phyloP scores from a whole-genome alignment of 768 basidiomycete species.

The Grammothele lineata region DNA sequence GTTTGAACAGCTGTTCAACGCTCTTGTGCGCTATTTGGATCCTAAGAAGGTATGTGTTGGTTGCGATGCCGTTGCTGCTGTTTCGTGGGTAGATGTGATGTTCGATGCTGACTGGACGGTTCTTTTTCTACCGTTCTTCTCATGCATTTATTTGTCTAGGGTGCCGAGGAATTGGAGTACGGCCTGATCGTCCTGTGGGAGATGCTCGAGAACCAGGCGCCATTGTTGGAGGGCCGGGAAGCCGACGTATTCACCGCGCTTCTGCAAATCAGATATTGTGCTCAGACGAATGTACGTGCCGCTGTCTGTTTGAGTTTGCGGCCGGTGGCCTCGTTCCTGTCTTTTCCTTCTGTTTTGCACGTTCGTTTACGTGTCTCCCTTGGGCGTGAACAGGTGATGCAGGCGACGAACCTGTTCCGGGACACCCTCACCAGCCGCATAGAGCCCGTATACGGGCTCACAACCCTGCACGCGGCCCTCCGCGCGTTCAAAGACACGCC shows the following conservation, averaged over 20 bases:
- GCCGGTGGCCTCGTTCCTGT: too few relatives aligned
- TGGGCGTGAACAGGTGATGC: constrained; percentile 56
- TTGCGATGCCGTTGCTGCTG: constrained; percentile 7
- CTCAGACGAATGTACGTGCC: constrained; percentile 58
- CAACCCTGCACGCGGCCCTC: constrained; percentile 73
- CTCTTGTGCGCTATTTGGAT: constrained; percentile 59
- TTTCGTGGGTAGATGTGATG: too few relatives aligned
- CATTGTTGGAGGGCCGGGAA: constrained; percentile 76
- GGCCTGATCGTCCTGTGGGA: constrained; percentile 83
- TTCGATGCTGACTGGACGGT: too few relatives aligned
- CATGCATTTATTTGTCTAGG: constrained; percentile 34
- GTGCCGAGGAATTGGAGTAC: constrained; percentile 64
- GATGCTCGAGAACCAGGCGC: constrained; percentile 68
- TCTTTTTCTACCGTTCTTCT: constrained; percentile 12
- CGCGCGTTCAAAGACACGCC: constrained; percentile 58
- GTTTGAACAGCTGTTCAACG: constrained; percentile 68
- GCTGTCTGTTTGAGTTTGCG: constrained; percentile 13
- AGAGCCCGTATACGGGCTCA: constrained; percentile 82
- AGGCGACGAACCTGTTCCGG: constrained; percentile 79
- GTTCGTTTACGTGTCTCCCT: constrained; percentile 10
- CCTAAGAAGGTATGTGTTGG: constrained; percentile 49
- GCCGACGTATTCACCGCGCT: constrained; percentile 69
- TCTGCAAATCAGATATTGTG: constrained; percentile 69
- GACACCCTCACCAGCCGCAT: constrained; percentile 67
- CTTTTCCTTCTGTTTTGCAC: too few relatives aligned